Evolutionary conservation across 805 yeast genomes (phyloP), one percentile per base, ranked within the genome.

Genomic region (Hanseniaspora taiwanica): DNA sequence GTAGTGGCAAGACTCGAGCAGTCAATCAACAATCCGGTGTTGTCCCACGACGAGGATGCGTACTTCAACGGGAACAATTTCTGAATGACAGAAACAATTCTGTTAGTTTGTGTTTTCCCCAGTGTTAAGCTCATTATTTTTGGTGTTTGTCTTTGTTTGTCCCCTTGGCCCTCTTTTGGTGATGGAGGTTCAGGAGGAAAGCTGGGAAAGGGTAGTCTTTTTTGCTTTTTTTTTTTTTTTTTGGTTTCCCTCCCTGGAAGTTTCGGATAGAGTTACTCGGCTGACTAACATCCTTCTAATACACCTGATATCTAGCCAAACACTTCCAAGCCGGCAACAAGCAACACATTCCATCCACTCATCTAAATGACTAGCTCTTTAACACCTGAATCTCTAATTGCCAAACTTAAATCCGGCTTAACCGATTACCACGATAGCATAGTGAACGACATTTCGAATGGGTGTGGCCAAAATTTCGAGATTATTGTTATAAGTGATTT

Each of bases 401-500:
- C 41, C 27, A 58, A 53, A 44, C 46, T 59, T 7, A 42, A 49
- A 33, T 39, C 44, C 3, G 35, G 43, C n/a, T 46, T 59, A 7
- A 52, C 58, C 16, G 23, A 29, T 9, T 47, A 56, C 16, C 50
- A 56, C 32, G 58, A 61, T 27, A 52, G 52, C 14, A 52, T 59
- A n/a, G 60, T 60, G 14, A 54, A 59, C 6, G 67, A 63, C 43
- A 63, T 67, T 48, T 66, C 78, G 35, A 94, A 94, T 13, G 99
- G 99, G 1, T 91, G 99, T 62, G 99, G 99, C 4, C 96, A 89
- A 59, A 95, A 97, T 2, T 89, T 87, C 60, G 95, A 93, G 29
- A 95, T 86, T 25, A 72, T 83, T 6, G 87, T 93, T 21, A 95
- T 91, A 8, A 60, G 78, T 5, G 69, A 74, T 35, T 54, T 66